phyloP scores from a whole-genome alignment of 208 protist species.

The Crithidia bombi region DNA sequence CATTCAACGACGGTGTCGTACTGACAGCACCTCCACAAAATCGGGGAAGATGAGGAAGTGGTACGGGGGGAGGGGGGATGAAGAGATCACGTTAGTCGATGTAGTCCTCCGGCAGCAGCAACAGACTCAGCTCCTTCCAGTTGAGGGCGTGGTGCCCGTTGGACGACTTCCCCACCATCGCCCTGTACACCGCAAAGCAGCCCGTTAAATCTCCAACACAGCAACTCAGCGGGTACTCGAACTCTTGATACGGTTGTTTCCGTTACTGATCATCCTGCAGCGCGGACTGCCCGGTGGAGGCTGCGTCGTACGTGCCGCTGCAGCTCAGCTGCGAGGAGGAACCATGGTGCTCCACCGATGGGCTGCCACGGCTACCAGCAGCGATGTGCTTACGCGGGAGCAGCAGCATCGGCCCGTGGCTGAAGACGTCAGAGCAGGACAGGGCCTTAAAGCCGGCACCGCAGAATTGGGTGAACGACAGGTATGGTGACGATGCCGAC shows the following conservation, averaged over 20 bases:
- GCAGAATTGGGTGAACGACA: slow-evolving; percentile 12
- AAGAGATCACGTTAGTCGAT: slow-evolving; percentile 38
- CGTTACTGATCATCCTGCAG: slow-evolving; percentile 22
- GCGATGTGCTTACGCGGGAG: background rate
- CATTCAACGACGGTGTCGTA: slow-evolving; percentile 24
- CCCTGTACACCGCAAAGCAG: slow-evolving; percentile 22
- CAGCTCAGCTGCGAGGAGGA: background rate
- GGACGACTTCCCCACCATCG: slow-evolving; percentile 27
- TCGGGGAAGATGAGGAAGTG: slow-evolving; percentile 30
- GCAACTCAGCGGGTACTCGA: slow-evolving; percentile 33
- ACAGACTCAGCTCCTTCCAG: slow-evolving; percentile 31
- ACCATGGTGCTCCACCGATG: background rate
- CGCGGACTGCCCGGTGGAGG: background rate
- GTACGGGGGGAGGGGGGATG: slow-evolving; percentile 14
- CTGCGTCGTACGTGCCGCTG: background rate
- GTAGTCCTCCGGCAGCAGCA: slow-evolving; percentile 38
- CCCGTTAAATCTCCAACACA: slow-evolving; percentile 12
- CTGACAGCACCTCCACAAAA: slow-evolving; percentile 37
- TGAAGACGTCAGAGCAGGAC: background rate
- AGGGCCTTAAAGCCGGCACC: background rate
- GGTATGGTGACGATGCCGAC: background rate
- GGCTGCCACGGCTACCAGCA: background rate
- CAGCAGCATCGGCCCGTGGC: background rate
- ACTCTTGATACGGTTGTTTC: slow-evolving; percentile 29
- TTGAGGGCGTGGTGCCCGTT: slow-evolving; percentile 26